Percentiles rank a stretch among this genome's conserved stretches.
Conservation (phyloP, 2,329 filamentous ascomycete genomes). For the Fusarium incarnatum region DNA sequence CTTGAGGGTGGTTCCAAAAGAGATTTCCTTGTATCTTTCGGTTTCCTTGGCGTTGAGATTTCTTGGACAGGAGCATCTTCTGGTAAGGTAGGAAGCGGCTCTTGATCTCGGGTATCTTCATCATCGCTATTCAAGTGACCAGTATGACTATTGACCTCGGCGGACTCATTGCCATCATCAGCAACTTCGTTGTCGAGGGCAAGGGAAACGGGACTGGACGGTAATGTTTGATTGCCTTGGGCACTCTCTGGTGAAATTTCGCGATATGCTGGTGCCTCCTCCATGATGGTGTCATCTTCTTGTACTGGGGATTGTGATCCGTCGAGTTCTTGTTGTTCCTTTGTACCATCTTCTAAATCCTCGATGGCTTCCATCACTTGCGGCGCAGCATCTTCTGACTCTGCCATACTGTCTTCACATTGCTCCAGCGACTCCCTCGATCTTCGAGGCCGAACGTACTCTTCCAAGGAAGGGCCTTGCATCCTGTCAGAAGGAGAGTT, state of each 20-base stretch:
- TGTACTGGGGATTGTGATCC: neutral
- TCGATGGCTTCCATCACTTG: neutral
- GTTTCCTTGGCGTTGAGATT: constrained; percentile 17
- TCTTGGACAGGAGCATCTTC: neutral
- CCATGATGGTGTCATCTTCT: neutral
- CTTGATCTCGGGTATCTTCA: neutral
- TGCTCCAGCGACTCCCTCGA: constrained; percentile 4
- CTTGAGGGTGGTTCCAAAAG: constrained; percentile 26
- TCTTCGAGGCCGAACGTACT: neutral
- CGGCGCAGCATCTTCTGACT: neutral
- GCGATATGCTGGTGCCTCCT: neutral
- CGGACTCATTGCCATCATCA: neutral
- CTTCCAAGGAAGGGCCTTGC: neutral
- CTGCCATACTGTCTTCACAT: neutral
- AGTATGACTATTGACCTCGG: neutral
- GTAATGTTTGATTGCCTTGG: neutral
- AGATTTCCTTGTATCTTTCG: neutral
- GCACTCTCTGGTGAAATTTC: neutral
- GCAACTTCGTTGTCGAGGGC: neutral
- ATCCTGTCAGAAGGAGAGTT: neutral
- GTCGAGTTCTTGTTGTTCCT: neutral
- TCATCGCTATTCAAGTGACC: neutral
- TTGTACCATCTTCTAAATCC: neutral
- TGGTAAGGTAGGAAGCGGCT: neutral
- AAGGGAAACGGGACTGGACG: neutral